Evolutionary conservation across 805 yeast genomes (phyloP).

Genomic region (Kodamaea fukazawae): DNA sequence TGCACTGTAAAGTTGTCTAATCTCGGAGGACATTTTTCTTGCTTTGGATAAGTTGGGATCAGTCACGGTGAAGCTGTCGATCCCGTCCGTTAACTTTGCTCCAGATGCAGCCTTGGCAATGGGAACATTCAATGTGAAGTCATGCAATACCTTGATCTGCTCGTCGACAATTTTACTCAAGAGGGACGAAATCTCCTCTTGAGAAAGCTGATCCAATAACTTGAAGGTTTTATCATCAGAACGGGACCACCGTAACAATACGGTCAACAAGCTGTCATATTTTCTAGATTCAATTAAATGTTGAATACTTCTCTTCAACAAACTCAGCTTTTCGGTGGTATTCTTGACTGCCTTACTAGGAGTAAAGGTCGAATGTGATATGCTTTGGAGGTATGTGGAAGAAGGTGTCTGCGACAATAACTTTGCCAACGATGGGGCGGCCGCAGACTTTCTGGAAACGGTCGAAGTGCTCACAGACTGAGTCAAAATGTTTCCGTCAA

Average conservation of each 20-base stretch:
- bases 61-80: constrained; percentile 3
- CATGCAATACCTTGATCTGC: constrained; percentile 16
- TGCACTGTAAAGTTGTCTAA: constrained; percentile 26
- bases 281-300: constrained; percentile 5
- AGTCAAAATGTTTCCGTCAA: background rate
- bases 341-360: constrained; percentile 1
- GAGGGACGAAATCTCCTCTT: constrained; percentile 4
- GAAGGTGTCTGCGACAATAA: constrained; percentile 4
- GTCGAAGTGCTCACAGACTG: background rate
- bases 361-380: constrained; percentile 4
- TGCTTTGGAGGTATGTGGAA: constrained; percentile 1
- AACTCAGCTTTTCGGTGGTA: background rate
- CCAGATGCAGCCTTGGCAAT: constrained; percentile 7
- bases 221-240: constrained; percentile 1
- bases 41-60: constrained; percentile 12
- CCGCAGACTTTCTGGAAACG: background rate
- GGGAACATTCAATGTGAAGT: constrained; percentile 9
- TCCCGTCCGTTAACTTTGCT: constrained; percentile 6
- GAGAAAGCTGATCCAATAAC: background rate
- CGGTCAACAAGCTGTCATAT: constrained; percentile 4
- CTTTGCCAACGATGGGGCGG: background rate
- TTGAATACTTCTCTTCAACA: constrained; percentile 6
- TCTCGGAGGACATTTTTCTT: constrained; percentile 14
- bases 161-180: constrained; percentile 14
- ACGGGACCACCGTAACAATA: constrained; percentile 6